phyloP scores from a whole-genome alignment of 352 stramenopile genomes.

The Phytophthora litchii region DNA sequence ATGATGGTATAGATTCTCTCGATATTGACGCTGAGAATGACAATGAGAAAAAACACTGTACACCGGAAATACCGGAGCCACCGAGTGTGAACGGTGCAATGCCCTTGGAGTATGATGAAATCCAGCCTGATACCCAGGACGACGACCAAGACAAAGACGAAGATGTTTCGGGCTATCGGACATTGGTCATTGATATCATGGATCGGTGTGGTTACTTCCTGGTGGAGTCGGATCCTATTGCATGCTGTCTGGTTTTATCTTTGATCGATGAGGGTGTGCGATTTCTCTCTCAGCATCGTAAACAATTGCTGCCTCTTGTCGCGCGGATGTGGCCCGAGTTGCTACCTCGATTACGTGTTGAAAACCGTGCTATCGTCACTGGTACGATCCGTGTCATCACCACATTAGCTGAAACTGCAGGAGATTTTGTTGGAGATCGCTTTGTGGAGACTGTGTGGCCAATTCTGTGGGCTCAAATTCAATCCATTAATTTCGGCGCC shows the following conservation, averaged over 20 bases:
- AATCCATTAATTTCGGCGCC: slow-evolving; percentile 35
- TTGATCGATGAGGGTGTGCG: slow-evolving; percentile 70
- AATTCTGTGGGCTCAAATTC: slow-evolving; percentile 47
- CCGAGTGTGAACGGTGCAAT: slow-evolving; percentile 65
- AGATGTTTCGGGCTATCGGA: slow-evolving; percentile 43
- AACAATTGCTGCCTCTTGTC: slow-evolving; percentile 75
- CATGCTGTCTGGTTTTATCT: slow-evolving; percentile 75
- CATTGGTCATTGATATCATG: slow-evolving; percentile 75
- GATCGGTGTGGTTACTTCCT: slow-evolving; percentile 82
- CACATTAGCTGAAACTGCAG: slow-evolving; percentile 56
- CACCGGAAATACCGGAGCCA: slow-evolving; percentile 12
- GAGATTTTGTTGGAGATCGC: slow-evolving; percentile 80
- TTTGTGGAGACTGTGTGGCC: slow-evolving; percentile 88
- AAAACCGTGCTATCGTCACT: slow-evolving; percentile 70
- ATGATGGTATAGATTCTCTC: slow-evolving; percentile 34
- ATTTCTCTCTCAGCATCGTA: slow-evolving; percentile 48
- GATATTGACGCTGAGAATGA: slow-evolving; percentile 24
- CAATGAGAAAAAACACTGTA: slow-evolving; percentile 17
- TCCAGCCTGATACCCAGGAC: slow-evolving; percentile 26
- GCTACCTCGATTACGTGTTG: slow-evolving; percentile 55
- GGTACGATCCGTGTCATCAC: slow-evolving; percentile 57
- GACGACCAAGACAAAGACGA: slow-evolving; percentile 33
- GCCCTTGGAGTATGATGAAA: slow-evolving; percentile 68
- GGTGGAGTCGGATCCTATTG: slow-evolving; percentile 64
- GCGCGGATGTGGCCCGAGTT: slow-evolving; percentile 79